These are phyloP conservation scores for Ceratocystis destructans DNA, from an alignment of 2,329 filamentous ascomycete species.

Conservation along the genomic window DNA sequence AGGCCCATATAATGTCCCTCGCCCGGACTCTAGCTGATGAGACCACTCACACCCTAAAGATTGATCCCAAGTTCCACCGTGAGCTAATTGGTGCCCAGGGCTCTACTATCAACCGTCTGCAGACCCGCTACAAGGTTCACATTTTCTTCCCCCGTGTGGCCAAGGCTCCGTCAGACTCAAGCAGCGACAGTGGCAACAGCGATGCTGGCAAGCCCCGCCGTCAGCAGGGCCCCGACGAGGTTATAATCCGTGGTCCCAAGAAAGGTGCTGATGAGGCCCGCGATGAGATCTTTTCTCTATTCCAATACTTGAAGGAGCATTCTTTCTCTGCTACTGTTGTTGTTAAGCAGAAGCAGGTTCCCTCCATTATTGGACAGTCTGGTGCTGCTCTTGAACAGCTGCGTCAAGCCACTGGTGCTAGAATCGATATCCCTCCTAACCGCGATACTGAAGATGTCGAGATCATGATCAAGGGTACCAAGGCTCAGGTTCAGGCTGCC, in stretches of 20 bases:
- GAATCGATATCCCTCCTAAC: constrained; percentile 79
- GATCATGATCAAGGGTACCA: constrained; percentile 84
- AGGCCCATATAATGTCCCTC: constrained; percentile 64
- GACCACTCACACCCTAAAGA: constrained; percentile 71
- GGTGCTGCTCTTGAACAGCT: constrained; percentile 85
- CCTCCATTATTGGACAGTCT: constrained; percentile 83
- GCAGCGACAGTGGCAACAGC: constrained; percentile 56
- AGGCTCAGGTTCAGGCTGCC: constrained; percentile 77
- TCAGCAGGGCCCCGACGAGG: constrained; percentile 73
- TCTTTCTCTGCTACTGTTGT: constrained; percentile 66
- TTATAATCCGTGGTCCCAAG: constrained; percentile 79
- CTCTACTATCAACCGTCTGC: constrained; percentile 76
- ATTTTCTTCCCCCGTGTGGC: constrained; percentile 75
- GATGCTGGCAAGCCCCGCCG: constrained; percentile 52
- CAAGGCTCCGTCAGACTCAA: constrained; percentile 36
- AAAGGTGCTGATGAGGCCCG: constrained; percentile 84
- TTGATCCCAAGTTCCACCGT: constrained; percentile 85
- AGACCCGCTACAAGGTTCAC: constrained; percentile 83
- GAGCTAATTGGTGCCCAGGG: constrained; percentile 86
- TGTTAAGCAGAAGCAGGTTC: constrained; percentile 81
- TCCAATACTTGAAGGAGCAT: constrained; percentile 83
- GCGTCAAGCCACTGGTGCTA: constrained; percentile 68
- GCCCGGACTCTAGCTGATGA: constrained; percentile 82
- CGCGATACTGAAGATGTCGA: constrained; percentile 65
- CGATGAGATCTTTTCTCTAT: constrained; percentile 75